phyloP scores from a whole-genome alignment of 192 early-diverging fungal genomes.

The Chytriomyces sp. region DNA sequence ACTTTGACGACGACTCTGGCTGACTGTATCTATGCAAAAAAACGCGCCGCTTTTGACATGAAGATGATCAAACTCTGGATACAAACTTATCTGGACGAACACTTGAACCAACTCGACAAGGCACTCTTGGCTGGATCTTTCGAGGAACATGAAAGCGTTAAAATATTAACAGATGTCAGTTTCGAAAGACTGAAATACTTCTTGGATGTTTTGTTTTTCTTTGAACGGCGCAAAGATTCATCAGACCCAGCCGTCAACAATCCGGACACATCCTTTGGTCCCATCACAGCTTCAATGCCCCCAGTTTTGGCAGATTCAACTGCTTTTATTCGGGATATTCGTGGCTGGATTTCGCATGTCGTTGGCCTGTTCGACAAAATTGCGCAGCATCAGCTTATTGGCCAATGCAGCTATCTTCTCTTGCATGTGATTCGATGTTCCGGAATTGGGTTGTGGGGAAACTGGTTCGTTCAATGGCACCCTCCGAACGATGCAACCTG shows the following conservation, averaged over 20 bases:
- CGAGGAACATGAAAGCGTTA: not conserved
- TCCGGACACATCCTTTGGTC: not conserved
- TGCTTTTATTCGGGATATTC: slow-evolving; percentile 36
- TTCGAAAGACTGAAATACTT: slow-evolving; percentile 32
- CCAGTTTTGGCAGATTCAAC: slow-evolving; percentile 9
- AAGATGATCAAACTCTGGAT: slow-evolving; percentile 41
- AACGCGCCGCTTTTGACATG: slow-evolving; percentile 14
- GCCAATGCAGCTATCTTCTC: slow-evolving; percentile 24
- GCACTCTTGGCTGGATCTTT: not conserved
- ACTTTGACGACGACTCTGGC: slow-evolving; percentile 7
- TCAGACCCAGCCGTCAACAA: not conserved
- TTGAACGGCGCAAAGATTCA: slow-evolving; percentile 17
- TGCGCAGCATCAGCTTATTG: not conserved
- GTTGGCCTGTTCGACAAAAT: slow-evolving; percentile 25
- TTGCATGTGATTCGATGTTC: slow-evolving; percentile 39
- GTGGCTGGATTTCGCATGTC: slow-evolving; percentile 42
- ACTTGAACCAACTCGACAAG: slow-evolving; percentile 13
- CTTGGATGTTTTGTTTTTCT: slow-evolving; percentile 38
- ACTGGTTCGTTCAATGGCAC: slow-evolving; percentile 43
- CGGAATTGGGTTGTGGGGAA: slow-evolving; percentile 47
- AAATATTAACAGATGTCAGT: not conserved
- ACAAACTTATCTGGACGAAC: slow-evolving; percentile 35
- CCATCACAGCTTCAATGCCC: not conserved
- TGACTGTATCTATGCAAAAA: slow-evolving; percentile 18
- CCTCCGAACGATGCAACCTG: slow-evolving; percentile 29